Evolutionary conservation across 306 rosid genomes (phyloP), one percentile per base, ranked within the genome.

Genomic region (Lathyrus tuberosus): DNA sequence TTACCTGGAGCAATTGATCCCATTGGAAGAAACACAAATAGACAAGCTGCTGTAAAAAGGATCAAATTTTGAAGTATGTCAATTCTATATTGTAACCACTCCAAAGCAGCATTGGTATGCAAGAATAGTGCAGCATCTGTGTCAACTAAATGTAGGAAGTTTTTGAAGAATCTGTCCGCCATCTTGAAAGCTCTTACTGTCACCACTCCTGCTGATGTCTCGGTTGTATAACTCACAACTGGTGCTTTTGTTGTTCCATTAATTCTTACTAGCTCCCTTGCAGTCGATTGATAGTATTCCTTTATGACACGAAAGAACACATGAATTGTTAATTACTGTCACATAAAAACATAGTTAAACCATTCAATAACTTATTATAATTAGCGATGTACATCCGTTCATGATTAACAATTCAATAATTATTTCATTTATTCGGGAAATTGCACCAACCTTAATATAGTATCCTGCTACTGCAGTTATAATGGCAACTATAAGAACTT

Each of bases 221-320:
- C 91, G 0, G 88, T 20, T 42, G 86, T 77, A 80, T 22, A 85
- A 71, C 85, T 86, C 83, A 86, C 76, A 2, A 86, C 71, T n/a
- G 88, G 96, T 69, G 96, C 91, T 79, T 91, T 91, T 47, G 96
- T 82, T 15, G 89, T 88, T 79, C 97, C 93, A 76, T 91, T 88
- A n/a, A 91, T 91, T 40, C 97, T 82, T 54, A 86, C 60, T 54
- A 88, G 78, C 75, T 91, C 97, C 65, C 88, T 83, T 8, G 87
- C 84, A 30, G 88, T 69, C 58, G 96, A 2, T 28, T 28, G 30
- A 28, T 28, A 28, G 30, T 28, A 28, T 3, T 28, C 30, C 30
- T 28, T 28, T 3, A 28, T 28, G 30, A 28, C 30, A 28, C 30
- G 30, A 28, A 28, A 28, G 30, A 28, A 30, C 33, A 30, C 33